Evolutionary conservation across 1,284 basidiomycete species (phyloP).

Genomic region (Cryptococcus maquisensis): DNA sequence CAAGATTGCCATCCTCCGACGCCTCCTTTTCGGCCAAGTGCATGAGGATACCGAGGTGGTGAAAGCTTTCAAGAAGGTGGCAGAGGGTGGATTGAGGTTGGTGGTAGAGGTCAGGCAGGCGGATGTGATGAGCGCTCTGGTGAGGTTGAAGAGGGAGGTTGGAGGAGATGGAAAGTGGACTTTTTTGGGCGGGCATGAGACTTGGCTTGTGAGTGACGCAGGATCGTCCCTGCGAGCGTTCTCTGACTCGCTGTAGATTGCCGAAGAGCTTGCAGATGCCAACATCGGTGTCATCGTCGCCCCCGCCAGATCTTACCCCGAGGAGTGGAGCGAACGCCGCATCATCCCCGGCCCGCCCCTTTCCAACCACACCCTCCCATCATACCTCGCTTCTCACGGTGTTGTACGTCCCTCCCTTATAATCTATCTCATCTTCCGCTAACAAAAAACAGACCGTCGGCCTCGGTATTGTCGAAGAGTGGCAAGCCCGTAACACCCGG

Average conservation of each 20-base stretch:
- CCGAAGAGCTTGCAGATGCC: conserved; percentile 64
- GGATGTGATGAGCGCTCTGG: conserved; percentile 68
- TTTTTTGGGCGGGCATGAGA: conserved; percentile 69
- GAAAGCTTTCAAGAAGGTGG: conserved; percentile 58
- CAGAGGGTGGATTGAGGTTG: conserved; percentile 59
- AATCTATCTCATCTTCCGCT: neutral
- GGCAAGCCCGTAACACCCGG: conserved; percentile 62
- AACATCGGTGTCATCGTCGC: conserved; percentile 69
- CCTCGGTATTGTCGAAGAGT: conserved; percentile 60
- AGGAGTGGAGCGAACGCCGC: conserved; percentile 64
- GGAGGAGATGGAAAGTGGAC: conserved; percentile 53
- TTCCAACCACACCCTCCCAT: conserved; percentile 61
- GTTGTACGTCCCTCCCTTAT: conserved; percentile 48
- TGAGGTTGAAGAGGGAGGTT: conserved; percentile 68
- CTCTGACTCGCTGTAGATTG: conserved; percentile 50
- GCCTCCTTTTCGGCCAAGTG: conserved; percentile 57
- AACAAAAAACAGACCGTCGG: conserved; percentile 56
- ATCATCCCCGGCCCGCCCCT: conserved; percentile 72
- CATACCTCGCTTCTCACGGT: conserved; percentile 60
- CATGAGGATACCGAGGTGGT: conserved; percentile 51
- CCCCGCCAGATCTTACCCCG: conserved; percentile 59
- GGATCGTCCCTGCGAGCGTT: neutral
- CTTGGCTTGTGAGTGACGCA: conserved; percentile 46
- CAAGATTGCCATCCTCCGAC: conserved; percentile 65
- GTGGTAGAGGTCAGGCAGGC: conserved; percentile 67